Evolutionary conservation across 768 basidiomycete species (phyloP).

Genomic region (Agrocybe praecox): DNA sequence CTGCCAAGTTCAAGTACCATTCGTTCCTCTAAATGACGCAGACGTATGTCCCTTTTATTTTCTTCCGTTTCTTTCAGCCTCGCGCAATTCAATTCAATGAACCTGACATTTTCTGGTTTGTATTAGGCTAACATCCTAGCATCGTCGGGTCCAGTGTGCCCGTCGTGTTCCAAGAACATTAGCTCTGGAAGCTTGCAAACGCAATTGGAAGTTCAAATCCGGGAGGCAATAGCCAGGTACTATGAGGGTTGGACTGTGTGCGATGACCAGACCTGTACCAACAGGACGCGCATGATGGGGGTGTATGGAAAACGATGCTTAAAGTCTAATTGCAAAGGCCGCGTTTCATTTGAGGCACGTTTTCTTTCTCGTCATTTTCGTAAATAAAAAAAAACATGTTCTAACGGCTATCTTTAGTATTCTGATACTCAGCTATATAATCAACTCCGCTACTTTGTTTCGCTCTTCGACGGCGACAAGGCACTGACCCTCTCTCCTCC

Average conservation of each 20-base stretch:
- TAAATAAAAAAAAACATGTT: not conserved
- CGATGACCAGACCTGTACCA: constrained; percentile 81
- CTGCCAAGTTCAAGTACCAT: constrained; percentile 64
- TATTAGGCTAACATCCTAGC: constrained; percentile 67
- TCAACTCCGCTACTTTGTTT: constrained; percentile 83
- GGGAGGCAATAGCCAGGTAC: constrained; percentile 73
- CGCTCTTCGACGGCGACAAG: constrained; percentile 76
- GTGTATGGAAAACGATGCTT: constrained; percentile 89
- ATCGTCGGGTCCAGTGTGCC: constrained; percentile 69
- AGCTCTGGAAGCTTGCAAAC: constrained; percentile 66
- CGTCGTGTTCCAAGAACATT: constrained; percentile 59
- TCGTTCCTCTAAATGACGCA: constrained; percentile 60
- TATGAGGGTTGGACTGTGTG: constrained; percentile 92
- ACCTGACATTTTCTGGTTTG: not conserved
- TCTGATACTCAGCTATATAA: constrained; percentile 84
- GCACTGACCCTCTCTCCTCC: constrained; percentile 52
- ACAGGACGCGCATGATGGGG: constrained; percentile 90
- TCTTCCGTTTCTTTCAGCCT: not conserved
- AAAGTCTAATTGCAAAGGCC: constrained; percentile 66
- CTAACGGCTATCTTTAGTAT: constrained; percentile 55
- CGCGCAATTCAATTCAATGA: not conserved
- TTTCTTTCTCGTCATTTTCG: not conserved
- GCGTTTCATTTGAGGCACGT: constrained; percentile 75
- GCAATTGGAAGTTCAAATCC: constrained; percentile 88
- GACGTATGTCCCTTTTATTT: constrained; percentile 41